Conservation (phyloP, 176 grass and related monocot species). For the Urochloa ruziziensis region DNA sequence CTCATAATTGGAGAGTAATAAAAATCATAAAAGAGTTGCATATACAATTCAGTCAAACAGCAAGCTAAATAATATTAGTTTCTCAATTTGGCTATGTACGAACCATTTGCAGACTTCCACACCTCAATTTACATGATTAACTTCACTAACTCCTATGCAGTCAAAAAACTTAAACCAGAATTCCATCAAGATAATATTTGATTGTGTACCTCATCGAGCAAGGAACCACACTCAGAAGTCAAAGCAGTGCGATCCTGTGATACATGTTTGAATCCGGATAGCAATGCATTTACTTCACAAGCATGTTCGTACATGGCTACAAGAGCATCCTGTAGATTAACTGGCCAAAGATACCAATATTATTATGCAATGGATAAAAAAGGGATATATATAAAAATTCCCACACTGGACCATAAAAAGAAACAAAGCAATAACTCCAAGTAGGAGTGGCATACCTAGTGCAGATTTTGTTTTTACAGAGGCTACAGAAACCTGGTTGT, state of each 20-base stretch:
- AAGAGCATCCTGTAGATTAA: conserved; percentile 78
- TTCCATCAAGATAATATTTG: conserved; percentile 23
- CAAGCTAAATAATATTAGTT: conserved; percentile 16
- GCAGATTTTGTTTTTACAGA: conserved; percentile 72
- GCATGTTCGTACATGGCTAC: conserved; percentile 56
- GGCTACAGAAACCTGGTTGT: conserved; percentile 67
- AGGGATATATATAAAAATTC: background rate
- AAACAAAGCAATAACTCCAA: conserved; percentile 13
- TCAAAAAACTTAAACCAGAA: background rate
- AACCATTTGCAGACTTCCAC: conserved; percentile 22
- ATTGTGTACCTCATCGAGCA: conserved; percentile 90
- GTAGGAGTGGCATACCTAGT: conserved; percentile 60
- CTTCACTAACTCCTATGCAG: conserved; percentile 13
- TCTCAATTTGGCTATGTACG: background rate
- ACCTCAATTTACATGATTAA: conserved; percentile 11
- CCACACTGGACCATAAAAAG: conserved; percentile 19
- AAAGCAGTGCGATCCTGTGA: conserved; percentile 85
- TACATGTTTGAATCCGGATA: conserved; percentile 81
- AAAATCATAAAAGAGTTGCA: conserved; percentile 6
- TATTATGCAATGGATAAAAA: conserved; percentile 25
- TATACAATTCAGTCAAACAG: conserved; percentile 15
- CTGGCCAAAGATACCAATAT: conserved; percentile 53
- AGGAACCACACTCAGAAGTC: conserved; percentile 94
- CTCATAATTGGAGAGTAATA: conserved; percentile 20
- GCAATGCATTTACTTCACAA: conserved; percentile 58